phyloP scores from a whole-genome alignment of 179 eudicot species.

The Heliamphora pulchella region DNA sequence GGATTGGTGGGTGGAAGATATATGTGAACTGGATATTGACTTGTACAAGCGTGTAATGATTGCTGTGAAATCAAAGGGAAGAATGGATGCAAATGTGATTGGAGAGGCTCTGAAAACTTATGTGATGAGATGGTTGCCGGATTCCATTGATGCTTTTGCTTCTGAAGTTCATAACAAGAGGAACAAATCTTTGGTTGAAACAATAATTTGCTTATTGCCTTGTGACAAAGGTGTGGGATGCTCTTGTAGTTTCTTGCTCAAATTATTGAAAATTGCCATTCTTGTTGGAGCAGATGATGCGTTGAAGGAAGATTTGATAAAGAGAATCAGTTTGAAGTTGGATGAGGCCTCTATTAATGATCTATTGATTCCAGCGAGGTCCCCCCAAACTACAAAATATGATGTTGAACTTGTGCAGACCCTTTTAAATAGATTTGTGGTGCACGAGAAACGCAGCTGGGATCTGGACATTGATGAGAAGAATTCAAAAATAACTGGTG shows the following conservation, averaged over 20 bases:
- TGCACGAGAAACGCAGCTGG: constrained; percentile 32
- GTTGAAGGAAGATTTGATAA: constrained; percentile 48
- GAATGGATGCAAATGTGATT: constrained; percentile 54
- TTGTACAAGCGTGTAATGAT: constrained; percentile 60
- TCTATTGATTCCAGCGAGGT: constrained; percentile 52
- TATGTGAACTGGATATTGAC: constrained; percentile 67
- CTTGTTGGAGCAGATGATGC: constrained; percentile 56
- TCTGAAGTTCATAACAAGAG: constrained; percentile 49
- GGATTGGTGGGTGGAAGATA: constrained; percentile 96
- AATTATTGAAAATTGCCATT: constrained; percentile 64
- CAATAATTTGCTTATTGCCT: constrained; percentile 62
- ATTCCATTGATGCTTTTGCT: constrained; percentile 50
- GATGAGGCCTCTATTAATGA: constrained; percentile 71
- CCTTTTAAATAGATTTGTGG: constrained; percentile 47
- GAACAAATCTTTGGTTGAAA: constrained; percentile 57
- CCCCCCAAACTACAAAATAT: constrained; percentile 45
- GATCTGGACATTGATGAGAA: constrained; percentile 30
- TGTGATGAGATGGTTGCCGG: constrained; percentile 72
- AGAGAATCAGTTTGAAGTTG: constrained; percentile 46
- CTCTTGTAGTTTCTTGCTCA: constrained; percentile 78
- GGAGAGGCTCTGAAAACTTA: constrained; percentile 71
- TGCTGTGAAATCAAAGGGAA: constrained; percentile 62
- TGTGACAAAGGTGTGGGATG: constrained; percentile 49
- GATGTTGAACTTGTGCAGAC: constrained; percentile 61
- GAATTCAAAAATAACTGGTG: constrained; percentile 23